Conservation (phyloP, 2,329 filamentous ascomycete genomes). For the Ascochyta lentis region DNA sequence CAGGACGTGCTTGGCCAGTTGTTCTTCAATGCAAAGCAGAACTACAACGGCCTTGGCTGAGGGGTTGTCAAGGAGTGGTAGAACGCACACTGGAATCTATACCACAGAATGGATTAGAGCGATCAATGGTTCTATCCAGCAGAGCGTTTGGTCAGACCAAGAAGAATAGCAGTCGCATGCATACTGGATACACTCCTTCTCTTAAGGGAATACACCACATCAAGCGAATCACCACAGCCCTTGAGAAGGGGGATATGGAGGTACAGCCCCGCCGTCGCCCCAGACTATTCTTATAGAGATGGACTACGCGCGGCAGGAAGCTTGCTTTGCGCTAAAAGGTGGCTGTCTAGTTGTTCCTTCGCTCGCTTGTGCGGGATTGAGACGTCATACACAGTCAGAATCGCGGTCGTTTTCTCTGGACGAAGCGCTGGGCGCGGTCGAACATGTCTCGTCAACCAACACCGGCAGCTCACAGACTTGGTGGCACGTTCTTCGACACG, state of each 20-base stretch:
- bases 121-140: too few species aligned
- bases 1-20: slow-evolving; percentile 44
- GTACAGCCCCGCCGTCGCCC: background rate
- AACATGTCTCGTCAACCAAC: background rate
- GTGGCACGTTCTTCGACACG: background rate
- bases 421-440: background rate
- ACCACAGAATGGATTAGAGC: background rate
- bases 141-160: background rate
- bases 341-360: background rate
- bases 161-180: background rate
- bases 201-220: background rate
- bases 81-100: background rate
- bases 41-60: slow-evolving; percentile 36
- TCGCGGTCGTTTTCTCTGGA: background rate
- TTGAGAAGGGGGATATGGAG: background rate
- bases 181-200: background rate
- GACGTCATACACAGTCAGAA: background rate
- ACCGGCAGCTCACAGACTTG: background rate
- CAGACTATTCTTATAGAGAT: background rate
- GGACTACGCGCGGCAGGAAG: background rate
- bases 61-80: background rate
- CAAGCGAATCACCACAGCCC: background rate
- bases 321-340: background rate
- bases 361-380: background rate
- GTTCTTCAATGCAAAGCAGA: slow-evolving; percentile 46